Conservation (phyloP, 345 rosid species). For the Pugionium cornutum region DNA sequence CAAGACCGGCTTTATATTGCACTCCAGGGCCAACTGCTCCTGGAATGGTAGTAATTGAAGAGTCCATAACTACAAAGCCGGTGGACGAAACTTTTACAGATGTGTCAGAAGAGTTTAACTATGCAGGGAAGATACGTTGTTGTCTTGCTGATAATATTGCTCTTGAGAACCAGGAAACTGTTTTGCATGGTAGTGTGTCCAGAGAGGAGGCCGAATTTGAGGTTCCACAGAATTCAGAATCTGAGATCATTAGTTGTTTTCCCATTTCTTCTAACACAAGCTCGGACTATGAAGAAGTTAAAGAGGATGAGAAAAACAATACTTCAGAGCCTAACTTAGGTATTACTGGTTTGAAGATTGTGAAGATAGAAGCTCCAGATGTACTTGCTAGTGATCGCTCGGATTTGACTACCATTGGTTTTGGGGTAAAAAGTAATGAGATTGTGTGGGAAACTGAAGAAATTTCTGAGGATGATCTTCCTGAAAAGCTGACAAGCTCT, state of each 20-base stretch:
- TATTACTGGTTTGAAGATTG: too few species aligned
- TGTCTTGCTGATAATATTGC: constrained; percentile 32
- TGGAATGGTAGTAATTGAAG: constrained; percentile 26
- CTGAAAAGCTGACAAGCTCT: too few species aligned
- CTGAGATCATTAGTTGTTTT: constrained; percentile 4
- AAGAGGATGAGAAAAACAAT: too few species aligned
- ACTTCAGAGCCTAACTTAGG: too few species aligned
- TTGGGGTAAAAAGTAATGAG: too few species aligned
- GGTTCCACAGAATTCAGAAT: constrained; percentile 20
- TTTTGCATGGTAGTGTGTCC: constrained; percentile 30
- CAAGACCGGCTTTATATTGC: neutral
- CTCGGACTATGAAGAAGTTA: too few species aligned
- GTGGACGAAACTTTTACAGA: constrained; percentile 18
- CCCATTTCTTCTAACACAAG: too few species aligned
- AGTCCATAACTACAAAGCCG: constrained; percentile 16
- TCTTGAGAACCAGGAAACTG: constrained; percentile 16
- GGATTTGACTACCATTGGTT: too few species aligned
- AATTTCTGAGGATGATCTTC: too few species aligned
- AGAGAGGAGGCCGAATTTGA: constrained; percentile 35
- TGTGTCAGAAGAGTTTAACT: constrained; percentile 10
- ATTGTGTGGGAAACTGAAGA: too few species aligned
- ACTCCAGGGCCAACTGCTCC: constrained; percentile 25
- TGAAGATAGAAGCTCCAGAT: too few species aligned
- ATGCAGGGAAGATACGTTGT: constrained; percentile 32
- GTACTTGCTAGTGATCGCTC: too few species aligned